Conservation (phyloP, 208 protist species). For the Wallacemonas sp. region DNA sequence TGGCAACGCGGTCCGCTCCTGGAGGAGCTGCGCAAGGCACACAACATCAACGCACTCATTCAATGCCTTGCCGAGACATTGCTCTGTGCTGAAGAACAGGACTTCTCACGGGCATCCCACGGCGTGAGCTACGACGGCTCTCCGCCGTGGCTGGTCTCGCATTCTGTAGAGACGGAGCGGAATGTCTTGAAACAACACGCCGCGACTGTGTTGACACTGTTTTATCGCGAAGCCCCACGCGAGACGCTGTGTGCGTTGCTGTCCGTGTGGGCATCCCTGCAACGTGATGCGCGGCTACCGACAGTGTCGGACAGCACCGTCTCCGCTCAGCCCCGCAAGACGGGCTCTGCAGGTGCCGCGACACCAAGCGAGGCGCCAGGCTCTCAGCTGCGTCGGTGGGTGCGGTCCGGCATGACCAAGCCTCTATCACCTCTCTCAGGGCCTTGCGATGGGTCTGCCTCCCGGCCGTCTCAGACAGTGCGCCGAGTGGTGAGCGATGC, state of each 20-base stretch:
- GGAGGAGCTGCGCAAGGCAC: conserved; percentile 5
- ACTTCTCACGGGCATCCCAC: too few relatives aligned
- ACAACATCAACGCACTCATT: not conserved
- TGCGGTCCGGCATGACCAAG: not conserved
- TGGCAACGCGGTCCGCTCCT: conserved; percentile 7
- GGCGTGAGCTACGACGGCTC: not conserved
- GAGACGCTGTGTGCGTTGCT: not conserved
- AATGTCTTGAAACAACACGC: not conserved
- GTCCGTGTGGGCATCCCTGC: not conserved
- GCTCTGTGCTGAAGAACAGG: too few relatives aligned
- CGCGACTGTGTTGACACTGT: not conserved
- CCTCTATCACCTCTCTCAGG: too few relatives aligned
- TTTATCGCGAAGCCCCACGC: not conserved
- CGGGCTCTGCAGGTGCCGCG: too few relatives aligned
- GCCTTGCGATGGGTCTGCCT: too few relatives aligned
- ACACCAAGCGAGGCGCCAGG: too few relatives aligned
- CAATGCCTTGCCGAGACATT: not conserved
- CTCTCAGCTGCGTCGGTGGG: not conserved
- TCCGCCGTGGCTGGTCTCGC: not conserved
- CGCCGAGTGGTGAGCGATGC: too few relatives aligned
- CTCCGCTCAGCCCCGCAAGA: too few relatives aligned
- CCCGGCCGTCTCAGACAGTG: too few relatives aligned
- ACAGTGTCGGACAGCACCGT: too few relatives aligned
- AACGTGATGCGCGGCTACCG: too few relatives aligned
- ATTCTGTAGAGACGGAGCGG: not conserved